These are phyloP conservation scores for Tilletiopsis washingtonensis DNA, from an alignment of 1,284 basidiomycete species.

Conservation along the genomic window DNA sequence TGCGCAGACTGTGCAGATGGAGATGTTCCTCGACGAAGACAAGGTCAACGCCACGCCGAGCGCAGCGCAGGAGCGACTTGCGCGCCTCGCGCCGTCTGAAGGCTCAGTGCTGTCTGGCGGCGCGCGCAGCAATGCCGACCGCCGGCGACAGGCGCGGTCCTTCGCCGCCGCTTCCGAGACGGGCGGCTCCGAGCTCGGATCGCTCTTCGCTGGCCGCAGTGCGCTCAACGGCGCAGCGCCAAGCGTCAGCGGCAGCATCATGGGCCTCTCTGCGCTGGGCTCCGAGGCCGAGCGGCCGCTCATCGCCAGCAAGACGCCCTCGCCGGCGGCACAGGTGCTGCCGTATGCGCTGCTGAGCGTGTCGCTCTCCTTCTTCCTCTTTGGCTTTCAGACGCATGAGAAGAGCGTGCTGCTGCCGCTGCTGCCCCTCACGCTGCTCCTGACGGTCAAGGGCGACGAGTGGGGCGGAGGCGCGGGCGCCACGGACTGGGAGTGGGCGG, in stretches of 20 bases:
- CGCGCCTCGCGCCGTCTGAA: neutral
- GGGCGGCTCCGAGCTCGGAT: conserved; percentile 12
- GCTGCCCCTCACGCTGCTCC: conserved; percentile 69
- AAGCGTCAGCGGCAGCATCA: conserved; percentile 14
- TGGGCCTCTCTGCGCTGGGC: conserved; percentile 39
- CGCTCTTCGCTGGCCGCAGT: conserved; percentile 18
- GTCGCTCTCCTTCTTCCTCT: conserved; percentile 76
- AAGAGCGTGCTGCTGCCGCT: conserved; percentile 84
- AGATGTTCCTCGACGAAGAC: conserved; percentile 29
- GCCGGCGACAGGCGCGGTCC: neutral
- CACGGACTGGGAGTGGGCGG: conserved; percentile 66
- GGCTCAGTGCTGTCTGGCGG: neutral
- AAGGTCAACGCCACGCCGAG: neutral
- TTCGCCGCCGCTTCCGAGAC: conserved; percentile 7
- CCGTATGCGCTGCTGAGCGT: conserved; percentile 41
- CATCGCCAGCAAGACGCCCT: conserved; percentile 52
- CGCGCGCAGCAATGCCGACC: neutral
- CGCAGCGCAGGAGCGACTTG: neutral
- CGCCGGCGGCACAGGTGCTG: conserved; percentile 52
- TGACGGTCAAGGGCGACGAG: conserved; percentile 55
- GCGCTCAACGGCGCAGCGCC: neutral
- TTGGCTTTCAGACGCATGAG: conserved; percentile 92
- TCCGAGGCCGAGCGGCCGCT: conserved; percentile 52
- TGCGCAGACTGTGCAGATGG: conserved; percentile 33
- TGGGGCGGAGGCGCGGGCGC: conserved; percentile 49